Base-by-base conservation (phyloP, 768 basidiomycete genomes). In the Tricholoma matsutake region DNA sequence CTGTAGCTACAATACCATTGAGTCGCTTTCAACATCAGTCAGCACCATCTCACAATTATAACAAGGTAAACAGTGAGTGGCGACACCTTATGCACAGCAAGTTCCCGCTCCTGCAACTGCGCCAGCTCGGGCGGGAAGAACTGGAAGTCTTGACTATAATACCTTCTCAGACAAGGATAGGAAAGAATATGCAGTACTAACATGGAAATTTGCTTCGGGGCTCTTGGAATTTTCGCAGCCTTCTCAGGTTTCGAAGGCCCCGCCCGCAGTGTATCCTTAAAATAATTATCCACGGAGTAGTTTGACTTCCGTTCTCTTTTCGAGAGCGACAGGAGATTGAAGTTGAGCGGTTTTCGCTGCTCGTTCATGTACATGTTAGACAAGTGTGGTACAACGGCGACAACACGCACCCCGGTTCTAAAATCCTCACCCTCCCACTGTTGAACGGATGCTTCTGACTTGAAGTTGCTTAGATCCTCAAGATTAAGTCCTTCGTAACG, bases 381-480 rank as follows among this genome's bases (percentile, higher is more conserved):
- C 32, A n/a, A 41, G 9, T 16, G 32, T 54, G n/a, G 52, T n/a
- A 58, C 6, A 22, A 31, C 37, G 56, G 37, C 29, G 34, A 63
- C 39, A 35, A 10, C 4, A 72, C 84, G 57, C 65, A 90, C 88
- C 63, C 90, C 92, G 16, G 83, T 71, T 28, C 89, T 79, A 75
- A 94, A 98, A 68, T 96, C 94, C 72, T 97, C 93, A 34, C 95
- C 95, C 67, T 98, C 95, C 95, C 95, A 97, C 67, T 92, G 91
- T 65, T 95, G 92, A 32, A 94, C 85, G 22, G 88, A 89, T 28
- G 88, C 89, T 65, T 98, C 95, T 7, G 92, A 88, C 75, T 97
- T 96, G 84, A 98, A 99, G 78, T 93, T 98, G 71, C 91, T 96
- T 34, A 98, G 79, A 67, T 97, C 96, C 69, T 99, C 97, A 49